Evolutionary conservation across 148 eudicot genomes (phyloP).

Genomic region (Rhododendron kiyosumense): DNA sequence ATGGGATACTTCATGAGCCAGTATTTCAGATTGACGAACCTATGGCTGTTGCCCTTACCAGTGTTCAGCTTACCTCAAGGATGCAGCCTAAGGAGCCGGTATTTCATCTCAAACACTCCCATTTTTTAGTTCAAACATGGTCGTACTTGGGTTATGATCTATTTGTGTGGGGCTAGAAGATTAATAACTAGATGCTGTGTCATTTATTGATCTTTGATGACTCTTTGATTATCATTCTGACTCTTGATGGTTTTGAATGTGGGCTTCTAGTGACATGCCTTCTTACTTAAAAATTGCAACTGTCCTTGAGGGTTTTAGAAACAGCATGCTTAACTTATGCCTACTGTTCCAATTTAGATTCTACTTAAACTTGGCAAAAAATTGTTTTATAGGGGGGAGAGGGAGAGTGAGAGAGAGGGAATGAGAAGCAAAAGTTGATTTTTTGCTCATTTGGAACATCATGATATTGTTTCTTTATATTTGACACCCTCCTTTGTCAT

Average conservation of each 20-base stretch:
- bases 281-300: neutral
- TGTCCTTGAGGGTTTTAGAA: neutral
- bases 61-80: constrained; percentile 11
- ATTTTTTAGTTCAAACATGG: neutral
- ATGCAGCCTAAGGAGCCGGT: constrained; percentile 26
- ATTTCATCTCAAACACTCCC: neutral
- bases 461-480: neutral
- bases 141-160: neutral
- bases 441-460: neutral
- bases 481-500: neutral
- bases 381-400: neutral
- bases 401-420: neutral
- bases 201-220: neutral
- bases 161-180: neutral
- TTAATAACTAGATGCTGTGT: neutral
- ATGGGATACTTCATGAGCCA: neutral
- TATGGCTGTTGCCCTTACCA: neutral
- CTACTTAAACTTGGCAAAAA: too few species aligned
- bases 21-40: too few species aligned
- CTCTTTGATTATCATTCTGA: neutral
- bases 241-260: neutral
- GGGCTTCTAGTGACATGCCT: neutral
- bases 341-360: neutral
- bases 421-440: neutral
- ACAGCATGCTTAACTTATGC: neutral